Evolutionary conservation across 169 alveolate species (phyloP), one percentile per base, ranked within the genome.

Genomic region (Besnoitia besnoiti): DNA sequence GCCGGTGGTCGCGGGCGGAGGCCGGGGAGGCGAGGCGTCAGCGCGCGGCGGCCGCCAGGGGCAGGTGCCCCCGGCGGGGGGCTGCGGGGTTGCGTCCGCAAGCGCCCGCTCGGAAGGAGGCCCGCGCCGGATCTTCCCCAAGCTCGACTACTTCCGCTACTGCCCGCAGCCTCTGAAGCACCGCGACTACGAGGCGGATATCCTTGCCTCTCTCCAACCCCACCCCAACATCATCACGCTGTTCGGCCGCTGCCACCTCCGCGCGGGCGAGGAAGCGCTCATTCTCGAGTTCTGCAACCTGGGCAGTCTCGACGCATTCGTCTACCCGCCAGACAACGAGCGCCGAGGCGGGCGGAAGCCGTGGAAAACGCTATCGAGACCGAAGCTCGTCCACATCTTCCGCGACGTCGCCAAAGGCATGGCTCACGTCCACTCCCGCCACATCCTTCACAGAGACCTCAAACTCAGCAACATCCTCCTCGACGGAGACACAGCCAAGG

Each of bases 381-480:
- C 90, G 42, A 35, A 85, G 79, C 35, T 85, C 49, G 90, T 85
- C 50, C 49, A 35, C 21, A 40, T 85, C 55, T 85, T 85, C 46
- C 30, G 14, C 30, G 59, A 85, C 37, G 90, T 55, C n/a, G 90
- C 90, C 39, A 50, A 16, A 12, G 90, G 90, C 59, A 46, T 85
- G 51, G 80, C 44, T 1, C 90, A 85, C 51, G 90, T 85, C 39
- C 90, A 85, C 40, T 27, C 76, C 49, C 24, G 90, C 21, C n/a
- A 51, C 55, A 85, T 85, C 24, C 80, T 85, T 27, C 90, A 85
- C 55, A 12, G 90, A 19, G 90, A 85, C 80, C 35, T 85, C 80
- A 85, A 85, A 59, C 80, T 85, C 42, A 85, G 90, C 90, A 85
- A 85, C 80, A 85, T 85, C n/a, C 90, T 85, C 55, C 42, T 47